Conservation (phyloP, 306 rosid species). For the Rosa multiflora region DNA sequence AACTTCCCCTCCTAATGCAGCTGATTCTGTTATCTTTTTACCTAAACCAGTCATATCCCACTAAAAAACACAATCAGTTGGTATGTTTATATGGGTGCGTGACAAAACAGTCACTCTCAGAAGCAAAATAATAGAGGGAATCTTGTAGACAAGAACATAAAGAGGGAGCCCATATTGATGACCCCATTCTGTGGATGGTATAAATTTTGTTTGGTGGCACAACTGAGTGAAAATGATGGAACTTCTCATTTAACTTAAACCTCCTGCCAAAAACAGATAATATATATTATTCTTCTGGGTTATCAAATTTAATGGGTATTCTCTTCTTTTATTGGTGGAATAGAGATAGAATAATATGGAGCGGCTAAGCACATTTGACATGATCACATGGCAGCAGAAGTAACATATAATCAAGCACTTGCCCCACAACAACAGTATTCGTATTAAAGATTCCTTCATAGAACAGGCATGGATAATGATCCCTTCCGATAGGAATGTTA, state of each 20-base stretch:
- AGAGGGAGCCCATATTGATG: constrained; percentile 56
- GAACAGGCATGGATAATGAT: constrained; percentile 40
- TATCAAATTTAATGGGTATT: constrained; percentile 30
- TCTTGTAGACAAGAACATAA: constrained; percentile 62
- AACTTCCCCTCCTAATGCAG: constrained; percentile 28
- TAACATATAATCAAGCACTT: constrained; percentile 28
- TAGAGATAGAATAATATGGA: constrained; percentile 18
- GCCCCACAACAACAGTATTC: constrained; percentile 36
- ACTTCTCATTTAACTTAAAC: constrained; percentile 31
- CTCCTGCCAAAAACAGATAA: constrained; percentile 18
- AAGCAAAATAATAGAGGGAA: constrained; percentile 74
- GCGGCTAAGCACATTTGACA: constrained; percentile 26
- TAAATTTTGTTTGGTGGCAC: constrained; percentile 39
- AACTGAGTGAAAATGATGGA: constrained; percentile 56
- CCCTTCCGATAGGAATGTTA: constrained; percentile 31
- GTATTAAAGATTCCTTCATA: constrained; percentile 46
- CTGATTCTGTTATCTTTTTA: constrained; percentile 39
- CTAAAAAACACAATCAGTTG: constrained; percentile 34
- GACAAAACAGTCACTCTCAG: constrained; percentile 67
- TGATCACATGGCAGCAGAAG: constrained; percentile 48
- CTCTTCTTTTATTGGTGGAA: constrained; percentile 21
- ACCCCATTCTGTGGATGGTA: constrained; percentile 36
- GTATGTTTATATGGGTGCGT: constrained; percentile 37
- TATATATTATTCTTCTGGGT: constrained; percentile 9
- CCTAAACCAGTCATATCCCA: constrained; percentile 48